These are phyloP conservation scores for Clarireedia homoeocarpa DNA, from an alignment of 2,329 filamentous ascomycete species.

Conservation along the genomic window DNA sequence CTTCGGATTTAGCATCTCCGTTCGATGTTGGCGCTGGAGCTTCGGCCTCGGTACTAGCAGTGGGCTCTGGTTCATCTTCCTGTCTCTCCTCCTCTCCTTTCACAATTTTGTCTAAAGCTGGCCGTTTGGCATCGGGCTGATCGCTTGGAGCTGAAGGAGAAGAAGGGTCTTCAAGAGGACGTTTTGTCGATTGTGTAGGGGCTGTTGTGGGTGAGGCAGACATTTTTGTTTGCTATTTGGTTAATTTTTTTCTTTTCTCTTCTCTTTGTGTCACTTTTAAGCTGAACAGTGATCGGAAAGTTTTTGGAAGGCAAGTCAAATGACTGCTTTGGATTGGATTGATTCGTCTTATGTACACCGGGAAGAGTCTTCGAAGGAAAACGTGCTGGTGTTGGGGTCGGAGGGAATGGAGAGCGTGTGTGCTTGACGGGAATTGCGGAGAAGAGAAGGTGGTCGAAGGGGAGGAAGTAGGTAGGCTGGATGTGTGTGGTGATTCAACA, in stretches of 20 bases:
- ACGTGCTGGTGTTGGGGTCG: conserved; percentile 68
- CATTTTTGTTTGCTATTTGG: conserved; percentile 48
- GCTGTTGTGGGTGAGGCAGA: conserved; percentile 58
- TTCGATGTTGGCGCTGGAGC: conserved; percentile 36
- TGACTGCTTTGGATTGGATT: conserved; percentile 49
- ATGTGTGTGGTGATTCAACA: conserved; percentile 16
- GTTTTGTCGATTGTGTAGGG: conserved; percentile 71
- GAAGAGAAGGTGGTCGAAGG: conserved; percentile 27
- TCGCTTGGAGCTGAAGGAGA: conserved; percentile 87
- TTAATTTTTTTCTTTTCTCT: conserved; percentile 19
- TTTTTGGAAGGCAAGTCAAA: conserved; percentile 37
- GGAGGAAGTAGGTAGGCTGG: conserved; percentile 32
- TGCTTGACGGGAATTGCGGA: conserved; percentile 29
- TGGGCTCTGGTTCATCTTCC: conserved; percentile 33
- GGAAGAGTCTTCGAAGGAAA: conserved; percentile 77
- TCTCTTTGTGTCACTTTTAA: conserved; percentile 13
- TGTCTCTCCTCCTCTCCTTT: conserved; percentile 51
- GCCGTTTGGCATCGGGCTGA: conserved; percentile 94
- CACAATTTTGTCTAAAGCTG: conserved; percentile 85
- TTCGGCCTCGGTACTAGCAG: conserved; percentile 22
- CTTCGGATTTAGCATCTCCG: conserved; percentile 33
- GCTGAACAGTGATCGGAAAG: conserved; percentile 35
- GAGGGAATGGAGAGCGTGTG: conserved; percentile 28
- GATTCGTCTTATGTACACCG: conserved; percentile 71
- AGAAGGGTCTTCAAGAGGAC: conserved; percentile 92